Evolutionary conservation across 2,329 filamentous ascomycete species (phyloP).

Genomic region (Aspergillus novofumigatus): DNA sequence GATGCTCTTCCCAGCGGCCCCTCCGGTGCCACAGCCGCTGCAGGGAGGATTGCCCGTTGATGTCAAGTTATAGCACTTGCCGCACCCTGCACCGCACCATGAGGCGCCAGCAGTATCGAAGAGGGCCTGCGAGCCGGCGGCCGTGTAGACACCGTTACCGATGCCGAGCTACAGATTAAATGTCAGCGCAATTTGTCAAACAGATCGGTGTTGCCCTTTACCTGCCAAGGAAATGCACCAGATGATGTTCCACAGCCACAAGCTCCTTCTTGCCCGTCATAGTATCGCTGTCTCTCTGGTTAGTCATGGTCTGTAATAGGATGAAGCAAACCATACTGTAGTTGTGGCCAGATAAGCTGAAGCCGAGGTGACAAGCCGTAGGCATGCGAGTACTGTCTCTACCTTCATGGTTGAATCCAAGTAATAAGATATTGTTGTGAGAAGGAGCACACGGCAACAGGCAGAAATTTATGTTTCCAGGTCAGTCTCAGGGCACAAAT

Average conservation of each 20-base stretch:
- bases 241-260: conserved; percentile 27
- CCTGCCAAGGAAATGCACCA: conserved; percentile 27
- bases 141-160: conserved; percentile 16
- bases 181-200: neutral
- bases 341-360: neutral
- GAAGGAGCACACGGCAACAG: too few species aligned
- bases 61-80: conserved; percentile 23
- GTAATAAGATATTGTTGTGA: too few species aligned
- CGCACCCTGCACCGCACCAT: conserved; percentile 24
- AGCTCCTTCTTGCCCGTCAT: conserved; percentile 28
- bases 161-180: conserved; percentile 1
- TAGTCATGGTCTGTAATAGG: neutral
- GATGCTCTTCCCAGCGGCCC: conserved; percentile 18
- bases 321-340: neutral
- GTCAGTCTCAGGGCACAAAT: neutral
- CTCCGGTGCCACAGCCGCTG: conserved; percentile 18
- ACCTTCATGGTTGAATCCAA: neutral
- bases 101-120: conserved; percentile 17
- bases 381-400: neutral
- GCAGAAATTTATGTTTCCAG: neutral
- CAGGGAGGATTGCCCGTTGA: conserved; percentile 17
- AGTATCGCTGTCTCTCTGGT: conserved; percentile 22
- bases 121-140: conserved; percentile 20
- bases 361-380: neutral
- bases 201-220: neutral